phyloP scores from a whole-genome alignment of 2,329 filamentous ascomycete species.

The Grosmannia clavigera region DNA sequence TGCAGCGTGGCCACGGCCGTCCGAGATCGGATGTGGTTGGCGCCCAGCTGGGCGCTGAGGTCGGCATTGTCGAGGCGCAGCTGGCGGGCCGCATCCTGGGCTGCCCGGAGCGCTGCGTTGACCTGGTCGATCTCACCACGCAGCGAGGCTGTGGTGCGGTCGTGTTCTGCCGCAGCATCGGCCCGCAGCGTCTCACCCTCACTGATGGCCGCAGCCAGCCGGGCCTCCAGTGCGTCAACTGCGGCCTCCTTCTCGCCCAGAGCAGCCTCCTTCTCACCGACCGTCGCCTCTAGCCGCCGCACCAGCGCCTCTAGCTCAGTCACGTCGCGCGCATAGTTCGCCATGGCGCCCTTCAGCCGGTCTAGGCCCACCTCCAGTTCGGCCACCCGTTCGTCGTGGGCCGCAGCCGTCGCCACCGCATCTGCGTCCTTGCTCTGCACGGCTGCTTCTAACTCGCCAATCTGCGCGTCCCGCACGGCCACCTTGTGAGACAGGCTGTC shows the following conservation, averaged over 20 bases:
- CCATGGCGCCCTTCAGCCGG: conserved; percentile 37
- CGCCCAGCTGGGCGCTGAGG: conserved; percentile 22
- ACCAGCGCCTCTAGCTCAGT: conserved; percentile 40
- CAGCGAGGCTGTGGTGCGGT: conserved; percentile 16
- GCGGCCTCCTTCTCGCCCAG: neutral
- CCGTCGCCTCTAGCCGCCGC: conserved; percentile 31
- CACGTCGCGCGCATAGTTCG: conserved; percentile 41
- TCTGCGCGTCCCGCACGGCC: neutral
- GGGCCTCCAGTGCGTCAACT: neutral
- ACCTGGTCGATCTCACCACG: conserved; percentile 34
- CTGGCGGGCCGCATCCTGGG: conserved; percentile 31
- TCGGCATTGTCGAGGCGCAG: conserved; percentile 34
- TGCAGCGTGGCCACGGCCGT: conserved; percentile 36
- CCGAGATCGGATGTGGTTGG: conserved; percentile 27
- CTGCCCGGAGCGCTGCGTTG: conserved; percentile 30
- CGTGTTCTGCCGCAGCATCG: neutral
- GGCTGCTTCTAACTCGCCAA: conserved; percentile 28
- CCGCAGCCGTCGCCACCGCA: conserved; percentile 18
- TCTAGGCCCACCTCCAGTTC: conserved; percentile 38
- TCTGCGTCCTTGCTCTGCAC: conserved; percentile 13
- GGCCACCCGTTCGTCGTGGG: conserved; percentile 17
- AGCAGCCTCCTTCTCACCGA: conserved; percentile 12
- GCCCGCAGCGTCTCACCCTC: neutral
- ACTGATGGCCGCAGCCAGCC: conserved; percentile 6
- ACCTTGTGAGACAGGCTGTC: conserved; percentile 33